Percentiles rank a stretch among this genome's conserved stretches.
phyloP scores from a whole-genome alignment of 2,329 filamentous ascomycete species.

The Scolecobasidium constrictum region DNA sequence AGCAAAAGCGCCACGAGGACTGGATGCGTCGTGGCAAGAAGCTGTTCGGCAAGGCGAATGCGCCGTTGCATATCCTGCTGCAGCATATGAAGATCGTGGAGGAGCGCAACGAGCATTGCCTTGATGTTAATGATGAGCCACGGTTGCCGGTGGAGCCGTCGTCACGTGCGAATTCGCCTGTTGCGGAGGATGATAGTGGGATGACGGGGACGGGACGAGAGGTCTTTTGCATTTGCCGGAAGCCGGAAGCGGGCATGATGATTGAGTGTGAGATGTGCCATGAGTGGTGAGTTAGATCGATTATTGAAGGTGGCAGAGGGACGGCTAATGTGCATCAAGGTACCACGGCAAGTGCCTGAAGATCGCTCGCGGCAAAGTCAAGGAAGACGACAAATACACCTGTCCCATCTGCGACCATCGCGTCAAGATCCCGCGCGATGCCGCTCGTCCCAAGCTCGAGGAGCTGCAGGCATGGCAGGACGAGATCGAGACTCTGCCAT shows the following conservation, averaged over 20 bases:
- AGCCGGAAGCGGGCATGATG: constrained; percentile 95
- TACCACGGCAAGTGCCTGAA: constrained; percentile 98
- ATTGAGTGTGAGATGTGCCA: constrained; percentile 98
- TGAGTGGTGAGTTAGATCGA: constrained; percentile 83
- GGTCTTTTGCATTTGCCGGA: constrained; percentile 94
- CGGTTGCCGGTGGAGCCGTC: constrained; percentile 84
- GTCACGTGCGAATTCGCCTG: constrained; percentile 66
- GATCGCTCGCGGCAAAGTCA: constrained; percentile 93
- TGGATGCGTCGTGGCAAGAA: constrained; percentile 99
- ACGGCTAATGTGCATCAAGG: too few relatives aligned
- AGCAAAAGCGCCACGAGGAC: constrained; percentile 90
- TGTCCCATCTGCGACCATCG: constrained; percentile 97
- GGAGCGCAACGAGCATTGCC: constrained; percentile 81
- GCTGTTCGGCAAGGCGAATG: constrained; percentile 94
- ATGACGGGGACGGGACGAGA: constrained; percentile 46
- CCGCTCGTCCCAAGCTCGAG: constrained; percentile 87
- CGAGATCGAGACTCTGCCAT: constrained; percentile 70
- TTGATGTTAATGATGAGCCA: constrained; percentile 81
- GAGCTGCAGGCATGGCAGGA: constrained; percentile 76
- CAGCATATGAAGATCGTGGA: constrained; percentile 90
- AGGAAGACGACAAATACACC: constrained; percentile 96
- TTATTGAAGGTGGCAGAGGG: too few relatives aligned
- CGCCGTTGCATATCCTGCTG: constrained; percentile 88
- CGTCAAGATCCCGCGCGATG: constrained; percentile 92
- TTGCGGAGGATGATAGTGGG: constrained; percentile 32